A percentile compares a stretch with the other conserved stretches of the same genome.
Evolutionary conservation across 1,139 yeast genomes (phyloP).

Genomic region (Spencermartinsiella ligniputridi): DNA sequence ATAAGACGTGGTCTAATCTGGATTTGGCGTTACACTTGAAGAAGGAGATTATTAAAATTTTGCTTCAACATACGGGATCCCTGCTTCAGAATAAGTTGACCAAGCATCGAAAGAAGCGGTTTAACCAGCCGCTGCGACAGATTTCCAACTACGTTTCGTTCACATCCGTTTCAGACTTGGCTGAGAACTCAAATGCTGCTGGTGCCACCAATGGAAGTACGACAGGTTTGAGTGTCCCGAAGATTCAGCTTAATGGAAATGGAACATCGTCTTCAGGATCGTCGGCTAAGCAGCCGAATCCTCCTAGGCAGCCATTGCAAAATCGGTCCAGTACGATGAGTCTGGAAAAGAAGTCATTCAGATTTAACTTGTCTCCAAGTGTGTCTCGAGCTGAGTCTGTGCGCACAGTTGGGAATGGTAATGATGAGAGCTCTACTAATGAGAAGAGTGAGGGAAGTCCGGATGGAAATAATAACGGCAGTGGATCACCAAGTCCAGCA

Average conservation of each 20-base stretch:
- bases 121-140: constrained; percentile 29
- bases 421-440: background rate
- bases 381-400: background rate
- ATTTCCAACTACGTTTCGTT: constrained; percentile 32
- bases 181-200: constrained; percentile 5
- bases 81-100: constrained; percentile 73
- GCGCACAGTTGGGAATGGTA: background rate
- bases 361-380: background rate
- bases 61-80: constrained; percentile 73
- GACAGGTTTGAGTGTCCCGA: background rate
- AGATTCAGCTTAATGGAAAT: background rate
- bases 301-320: background rate
- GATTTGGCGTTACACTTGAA: constrained; percentile 63
- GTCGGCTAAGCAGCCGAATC: background rate
- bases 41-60: constrained; percentile 62
- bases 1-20: constrained; percentile 75
- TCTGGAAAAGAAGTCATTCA: background rate
- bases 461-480: background rate
- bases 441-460: background rate
- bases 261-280: background rate
- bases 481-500: background rate
- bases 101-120: constrained; percentile 30
- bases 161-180: constrained; percentile 31
- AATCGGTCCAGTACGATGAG: background rate
- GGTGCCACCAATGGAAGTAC: background rate